Evolutionary conservation across 2,329 filamentous ascomycete species (phyloP).

Genomic region (Clonostachys solani): DNA sequence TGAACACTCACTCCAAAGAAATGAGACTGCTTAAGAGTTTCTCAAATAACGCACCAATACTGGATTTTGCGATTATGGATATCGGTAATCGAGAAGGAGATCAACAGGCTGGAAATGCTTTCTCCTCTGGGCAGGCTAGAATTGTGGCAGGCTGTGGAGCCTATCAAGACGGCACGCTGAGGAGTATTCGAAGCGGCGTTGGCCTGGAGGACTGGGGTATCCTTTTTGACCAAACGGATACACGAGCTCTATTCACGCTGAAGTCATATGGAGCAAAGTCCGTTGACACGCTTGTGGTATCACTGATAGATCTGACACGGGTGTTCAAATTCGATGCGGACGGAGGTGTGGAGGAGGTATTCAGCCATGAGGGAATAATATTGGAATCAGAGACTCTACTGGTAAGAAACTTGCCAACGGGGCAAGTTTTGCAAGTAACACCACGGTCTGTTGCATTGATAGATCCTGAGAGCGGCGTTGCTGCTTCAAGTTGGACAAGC

Average conservation of each 20-base stretch:
- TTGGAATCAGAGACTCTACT: constrained; percentile 71
- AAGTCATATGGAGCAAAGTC: constrained; percentile 41
- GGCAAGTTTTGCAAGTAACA: constrained; percentile 73
- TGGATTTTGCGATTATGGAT: constrained; percentile 96
- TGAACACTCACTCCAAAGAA: constrained; percentile 34
- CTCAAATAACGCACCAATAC: constrained; percentile 79
- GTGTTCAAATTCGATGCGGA: constrained; percentile 71
- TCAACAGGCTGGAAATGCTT: constrained; percentile 73
- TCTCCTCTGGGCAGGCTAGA: constrained; percentile 89
- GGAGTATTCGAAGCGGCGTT: constrained; percentile 90
- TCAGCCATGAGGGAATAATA: constrained; percentile 66
- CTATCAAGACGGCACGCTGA: constrained; percentile 80
- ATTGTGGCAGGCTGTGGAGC: constrained; percentile 92
- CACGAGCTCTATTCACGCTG: constrained; percentile 70
- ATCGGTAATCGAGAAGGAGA: constrained; percentile 83
- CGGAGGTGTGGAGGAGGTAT: constrained; percentile 82
- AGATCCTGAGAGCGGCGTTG: constrained; percentile 52
- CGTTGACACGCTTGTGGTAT: constrained; percentile 71
- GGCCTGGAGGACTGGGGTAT: constrained; percentile 84
- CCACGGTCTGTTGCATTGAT: constrained; percentile 56
- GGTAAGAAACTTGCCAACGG: constrained; percentile 59
- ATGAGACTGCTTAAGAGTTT: constrained; percentile 66
- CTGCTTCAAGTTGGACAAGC: constrained; percentile 54
- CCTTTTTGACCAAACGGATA: constrained; percentile 72
- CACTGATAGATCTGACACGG: constrained; percentile 79